Evolutionary conservation across 345 rosid species (phyloP), one percentile per base, ranked within the genome.

Genomic region (Stellera chamaejasme): DNA sequence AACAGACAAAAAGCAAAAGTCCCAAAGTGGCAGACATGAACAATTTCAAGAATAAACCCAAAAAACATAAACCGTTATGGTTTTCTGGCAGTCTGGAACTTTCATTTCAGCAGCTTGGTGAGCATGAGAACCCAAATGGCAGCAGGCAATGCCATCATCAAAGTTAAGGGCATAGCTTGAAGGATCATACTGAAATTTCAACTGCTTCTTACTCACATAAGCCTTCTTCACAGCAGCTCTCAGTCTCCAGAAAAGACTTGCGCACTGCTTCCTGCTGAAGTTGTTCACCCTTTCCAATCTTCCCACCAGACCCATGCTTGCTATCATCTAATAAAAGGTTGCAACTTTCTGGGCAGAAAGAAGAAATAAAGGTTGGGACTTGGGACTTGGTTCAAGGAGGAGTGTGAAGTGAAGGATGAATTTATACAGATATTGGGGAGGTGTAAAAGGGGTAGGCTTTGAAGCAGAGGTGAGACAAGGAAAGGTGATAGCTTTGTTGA

Each of bases 131-230:
- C 68, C 68, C 15, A 43, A 43, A 62, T 42, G 47, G 61, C 51
- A 58, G 46, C 49, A 42, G 9, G 23, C 23, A 19, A 19, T 19
- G 1, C 91, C 91, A 57, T 89, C 92, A 54, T 89, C 97, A 57
- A 89, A 86, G 65, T 89, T 83, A 42, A 83, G 74, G 13, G 86
- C 84, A 62, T 90, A 90, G 59, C 97, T 90, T 50, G 79, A 85
- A 32, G 98, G 98, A 78, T 91, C 98, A 75, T 88, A 91, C 73
- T 82, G 96, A 68, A 88, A 91, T 71, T 69, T 69, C 27, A 71
- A 71, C 58, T 64, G 76, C 7, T 53, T 62, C 56, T 54, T 69
- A 67, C 70, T 80, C 56, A 70, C 62, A 32, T 32, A 32, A 4
- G 78, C 73, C 46, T 54, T 74, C 80, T 61, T 83, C 65, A 77